Evolutionary conservation across 768 basidiomycete genomes (phyloP).

Genomic region (Lentinula detonsa): DNA sequence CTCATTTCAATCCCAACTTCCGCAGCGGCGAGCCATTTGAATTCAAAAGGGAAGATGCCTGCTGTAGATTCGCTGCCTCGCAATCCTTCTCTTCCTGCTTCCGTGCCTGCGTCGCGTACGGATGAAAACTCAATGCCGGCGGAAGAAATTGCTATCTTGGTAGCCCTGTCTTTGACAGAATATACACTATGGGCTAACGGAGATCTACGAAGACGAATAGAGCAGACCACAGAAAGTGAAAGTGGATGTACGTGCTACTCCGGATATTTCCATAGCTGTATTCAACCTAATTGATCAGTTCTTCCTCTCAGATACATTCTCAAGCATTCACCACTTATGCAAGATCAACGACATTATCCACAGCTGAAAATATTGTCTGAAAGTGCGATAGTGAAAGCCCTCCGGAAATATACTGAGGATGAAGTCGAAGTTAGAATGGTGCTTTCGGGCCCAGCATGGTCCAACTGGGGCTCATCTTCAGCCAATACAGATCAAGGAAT

Average conservation of each 20-base stretch:
- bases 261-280: not conserved
- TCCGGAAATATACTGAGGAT: conserved; percentile 43
- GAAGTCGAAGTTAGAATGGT: conserved; percentile 58
- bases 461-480: conserved; percentile 25
- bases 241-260: conserved; percentile 37
- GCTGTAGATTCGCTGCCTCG: not conserved
- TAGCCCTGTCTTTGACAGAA: conserved; percentile 63
- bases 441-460: conserved; percentile 35
- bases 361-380: conserved; percentile 25
- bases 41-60: not conserved
- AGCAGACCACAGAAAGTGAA: conserved; percentile 10
- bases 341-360: conserved; percentile 13
- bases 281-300: conserved; percentile 30
- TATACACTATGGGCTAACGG: conserved; percentile 62
- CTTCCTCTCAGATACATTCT: conserved; percentile 54
- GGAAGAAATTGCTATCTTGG: conserved; percentile 43
- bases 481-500: conserved; percentile 35
- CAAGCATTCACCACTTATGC: conserved; percentile 28
- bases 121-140: conserved; percentile 16
- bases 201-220: conserved; percentile 42
- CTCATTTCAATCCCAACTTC: not conserved
- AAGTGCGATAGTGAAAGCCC: conserved; percentile 46
- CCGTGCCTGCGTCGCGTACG: conserved; percentile 4
- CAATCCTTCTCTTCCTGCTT: not conserved
- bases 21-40: not conserved